phyloP scores from a whole-genome alignment of 768 basidiomycete genomes.

The Postia placenta region DNA sequence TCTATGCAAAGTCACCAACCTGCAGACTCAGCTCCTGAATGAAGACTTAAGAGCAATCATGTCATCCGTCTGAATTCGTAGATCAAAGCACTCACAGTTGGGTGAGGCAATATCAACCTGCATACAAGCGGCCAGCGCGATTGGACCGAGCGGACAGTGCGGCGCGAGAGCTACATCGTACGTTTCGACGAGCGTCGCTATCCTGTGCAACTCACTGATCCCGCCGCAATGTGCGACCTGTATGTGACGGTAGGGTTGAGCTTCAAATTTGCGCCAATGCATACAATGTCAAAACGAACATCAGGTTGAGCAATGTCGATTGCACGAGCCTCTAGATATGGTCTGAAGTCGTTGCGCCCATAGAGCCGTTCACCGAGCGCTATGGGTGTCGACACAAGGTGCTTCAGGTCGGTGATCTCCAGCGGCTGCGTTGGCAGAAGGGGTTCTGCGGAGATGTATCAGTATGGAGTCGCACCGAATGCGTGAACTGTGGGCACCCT shows the following conservation, averaged over 20 bases:
- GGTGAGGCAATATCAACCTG: constrained; percentile 54
- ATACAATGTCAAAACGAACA: constrained; percentile 25
- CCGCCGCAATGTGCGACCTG: constrained; percentile 57
- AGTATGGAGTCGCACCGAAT: not conserved
- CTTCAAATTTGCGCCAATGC: not conserved
- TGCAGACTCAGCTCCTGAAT: constrained; percentile 67
- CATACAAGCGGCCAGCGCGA: constrained; percentile 66
- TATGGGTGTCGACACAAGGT: constrained; percentile 52
- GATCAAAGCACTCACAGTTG: constrained; percentile 40
- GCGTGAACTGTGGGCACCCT: constrained; percentile 33
- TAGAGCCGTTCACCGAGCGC: constrained; percentile 61
- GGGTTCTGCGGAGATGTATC: constrained; percentile 34
- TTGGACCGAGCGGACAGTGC: constrained; percentile 67
- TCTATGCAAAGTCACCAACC: too few species aligned
- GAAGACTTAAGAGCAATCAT: constrained; percentile 30
- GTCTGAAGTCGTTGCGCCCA: constrained; percentile 55
- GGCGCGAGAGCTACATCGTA: constrained; percentile 72
- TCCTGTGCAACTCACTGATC: constrained; percentile 52
- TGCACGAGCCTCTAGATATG: constrained; percentile 56
- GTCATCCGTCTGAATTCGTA: not conserved
- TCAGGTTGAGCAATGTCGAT: constrained; percentile 71
- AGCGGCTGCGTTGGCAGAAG: constrained; percentile 53
- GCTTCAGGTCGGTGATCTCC: constrained; percentile 55
- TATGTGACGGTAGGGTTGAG: not conserved
- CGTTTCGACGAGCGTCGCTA: constrained; percentile 54